A percentile compares a stretch with the other conserved stretches of the same genome.
Conservation (phyloP, 2,329 filamentous ascomycete species). For the Ascochyta rabiei region DNA sequence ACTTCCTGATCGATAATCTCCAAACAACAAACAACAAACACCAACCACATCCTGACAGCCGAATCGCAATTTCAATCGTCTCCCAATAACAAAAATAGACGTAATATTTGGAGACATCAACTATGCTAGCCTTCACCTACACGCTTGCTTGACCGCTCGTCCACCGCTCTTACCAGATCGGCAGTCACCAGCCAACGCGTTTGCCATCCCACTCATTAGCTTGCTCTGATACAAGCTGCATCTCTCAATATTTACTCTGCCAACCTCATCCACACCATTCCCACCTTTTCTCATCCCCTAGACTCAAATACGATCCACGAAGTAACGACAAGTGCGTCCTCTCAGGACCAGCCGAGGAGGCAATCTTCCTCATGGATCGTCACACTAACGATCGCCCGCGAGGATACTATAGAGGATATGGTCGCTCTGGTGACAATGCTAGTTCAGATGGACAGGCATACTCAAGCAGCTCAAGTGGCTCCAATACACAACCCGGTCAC, state of each 20-base stretch:
- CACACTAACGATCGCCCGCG: slow-evolving; percentile 3
- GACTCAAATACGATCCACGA: background rate
- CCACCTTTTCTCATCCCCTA: background rate
- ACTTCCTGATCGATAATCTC: background rate
- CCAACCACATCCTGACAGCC: too few species aligned
- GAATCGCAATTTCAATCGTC: background rate
- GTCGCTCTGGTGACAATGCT: slow-evolving; percentile 6
- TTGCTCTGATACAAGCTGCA: slow-evolving; percentile 8
- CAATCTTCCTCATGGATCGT: slow-evolving; percentile 16
- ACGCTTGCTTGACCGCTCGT: background rate
- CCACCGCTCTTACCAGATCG: slow-evolving; percentile 12
- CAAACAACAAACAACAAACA: background rate
- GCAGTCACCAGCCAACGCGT: slow-evolving; percentile 14
- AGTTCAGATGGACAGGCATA: slow-evolving; percentile 15
- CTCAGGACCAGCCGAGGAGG: background rate
- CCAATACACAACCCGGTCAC: slow-evolving; percentile 4
- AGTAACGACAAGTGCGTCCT: background rate
- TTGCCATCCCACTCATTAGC: slow-evolving; percentile 1
- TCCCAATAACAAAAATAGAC: background rate
- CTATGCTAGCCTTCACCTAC: background rate
- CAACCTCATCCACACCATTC: slow-evolving; percentile 5
- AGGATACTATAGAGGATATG: slow-evolving; percentile 6
- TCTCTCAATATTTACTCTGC: background rate
- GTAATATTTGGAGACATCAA: background rate
- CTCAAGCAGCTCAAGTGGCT: slow-evolving; percentile 26